Percentiles rank a stretch among this genome's conserved stretches.
phyloP scores from a whole-genome alignment of 192 early-diverging fungal species.

The Phlyctochytrium planicorne region DNA sequence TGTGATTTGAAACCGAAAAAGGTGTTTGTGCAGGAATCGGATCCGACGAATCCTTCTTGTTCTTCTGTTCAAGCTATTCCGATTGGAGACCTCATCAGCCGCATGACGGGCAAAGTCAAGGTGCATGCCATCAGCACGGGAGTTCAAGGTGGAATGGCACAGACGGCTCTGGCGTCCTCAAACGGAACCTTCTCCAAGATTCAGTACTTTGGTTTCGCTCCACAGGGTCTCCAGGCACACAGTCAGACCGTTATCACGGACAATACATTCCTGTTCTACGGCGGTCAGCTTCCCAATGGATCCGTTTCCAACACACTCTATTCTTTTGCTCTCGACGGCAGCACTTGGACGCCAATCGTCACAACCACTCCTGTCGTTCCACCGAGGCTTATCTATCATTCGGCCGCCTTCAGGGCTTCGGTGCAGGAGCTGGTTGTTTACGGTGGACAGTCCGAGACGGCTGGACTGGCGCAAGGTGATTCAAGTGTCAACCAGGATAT shows the following conservation, averaged over 20 bases:
- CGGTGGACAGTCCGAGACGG: background rate
- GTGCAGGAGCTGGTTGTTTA: slow-evolving; percentile 4
- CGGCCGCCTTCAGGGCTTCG: background rate
- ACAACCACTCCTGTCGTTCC: background rate
- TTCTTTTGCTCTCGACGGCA: background rate
- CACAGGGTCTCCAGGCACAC: slow-evolving; percentile 1
- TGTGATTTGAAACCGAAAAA: slow-evolving; percentile 9
- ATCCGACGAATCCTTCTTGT: no score
- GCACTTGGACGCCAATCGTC: background rate
- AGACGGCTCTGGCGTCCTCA: background rate
- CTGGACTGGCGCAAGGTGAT: no score
- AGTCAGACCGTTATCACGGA: background rate
- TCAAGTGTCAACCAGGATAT: background rate
- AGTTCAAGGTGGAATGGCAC: background rate
- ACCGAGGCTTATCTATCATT: slow-evolving; percentile 2
- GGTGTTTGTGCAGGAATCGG: slow-evolving; percentile 2
- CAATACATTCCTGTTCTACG: slow-evolving; percentile 8
- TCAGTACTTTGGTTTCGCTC: background rate
- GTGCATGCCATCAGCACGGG: background rate
- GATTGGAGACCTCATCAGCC: background rate
- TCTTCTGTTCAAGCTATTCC: background rate
- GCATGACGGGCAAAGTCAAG: background rate
- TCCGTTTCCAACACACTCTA: background rate
- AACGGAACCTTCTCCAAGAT: background rate
- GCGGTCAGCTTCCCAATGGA: slow-evolving; percentile 5